Conservation (phyloP, 768 basidiomycete genomes). For the Suillus bovinus region DNA sequence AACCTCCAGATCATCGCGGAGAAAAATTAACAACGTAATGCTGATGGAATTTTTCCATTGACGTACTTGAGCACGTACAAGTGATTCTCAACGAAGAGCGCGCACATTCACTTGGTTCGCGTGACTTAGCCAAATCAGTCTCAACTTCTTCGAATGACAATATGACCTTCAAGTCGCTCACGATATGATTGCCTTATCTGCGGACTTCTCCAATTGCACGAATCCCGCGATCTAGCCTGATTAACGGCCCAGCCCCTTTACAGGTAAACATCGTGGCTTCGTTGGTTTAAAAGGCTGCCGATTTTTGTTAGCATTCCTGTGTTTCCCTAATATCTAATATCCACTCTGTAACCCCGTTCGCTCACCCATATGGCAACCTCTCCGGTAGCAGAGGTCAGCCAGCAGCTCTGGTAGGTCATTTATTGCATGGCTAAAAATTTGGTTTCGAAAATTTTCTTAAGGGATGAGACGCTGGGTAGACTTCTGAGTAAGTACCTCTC, state of each 20-base stretch:
- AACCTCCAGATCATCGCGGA: conserved; percentile 18
- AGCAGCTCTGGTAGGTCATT: conserved; percentile 61
- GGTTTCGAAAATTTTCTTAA: conserved; percentile 31
- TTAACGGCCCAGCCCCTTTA: conserved; percentile 49
- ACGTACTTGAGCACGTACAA: conserved; percentile 29
- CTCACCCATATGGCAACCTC: conserved; percentile 53
- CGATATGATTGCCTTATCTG: conserved; percentile 31
- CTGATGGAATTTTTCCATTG: conserved; percentile 35
- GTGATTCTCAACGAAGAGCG: conserved; percentile 27
- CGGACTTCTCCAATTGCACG: conserved; percentile 48
- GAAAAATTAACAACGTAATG: conserved; percentile 29
- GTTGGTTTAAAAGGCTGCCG: conserved; percentile 38
- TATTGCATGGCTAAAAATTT: conserved; percentile 14
- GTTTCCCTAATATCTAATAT: conserved; percentile 38
- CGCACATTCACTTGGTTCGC: conserved; percentile 24
- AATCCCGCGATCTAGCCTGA: conserved; percentile 57
- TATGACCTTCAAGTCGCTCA: conserved; percentile 13
- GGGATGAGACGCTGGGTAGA: conserved; percentile 68
- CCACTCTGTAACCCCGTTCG: conserved; percentile 27
- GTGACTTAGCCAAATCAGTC: conserved; percentile 30
- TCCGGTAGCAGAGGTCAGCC: conserved; percentile 58
- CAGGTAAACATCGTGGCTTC: conserved; percentile 28
- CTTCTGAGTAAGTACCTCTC: conserved; percentile 50
- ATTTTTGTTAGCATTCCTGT: conserved; percentile 28
- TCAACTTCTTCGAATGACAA: conserved; percentile 22